These are phyloP conservation scores for Chaetomium tenue DNA, from an alignment of 495 filamentous ascomycete species.

Conservation along the genomic window DNA sequence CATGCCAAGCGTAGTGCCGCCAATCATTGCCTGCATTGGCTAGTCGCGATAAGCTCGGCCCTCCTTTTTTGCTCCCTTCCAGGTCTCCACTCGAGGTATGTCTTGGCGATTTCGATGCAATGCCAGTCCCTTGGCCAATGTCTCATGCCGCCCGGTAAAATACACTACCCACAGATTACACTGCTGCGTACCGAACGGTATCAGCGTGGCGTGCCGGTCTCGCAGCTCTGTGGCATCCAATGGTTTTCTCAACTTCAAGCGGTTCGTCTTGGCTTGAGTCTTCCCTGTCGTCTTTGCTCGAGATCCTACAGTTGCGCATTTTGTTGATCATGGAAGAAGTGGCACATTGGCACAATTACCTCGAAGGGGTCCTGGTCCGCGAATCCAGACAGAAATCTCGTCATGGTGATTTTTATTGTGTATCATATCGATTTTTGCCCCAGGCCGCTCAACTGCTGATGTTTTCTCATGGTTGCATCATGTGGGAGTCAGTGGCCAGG, in stretches of 20 bases:
- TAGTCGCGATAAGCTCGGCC: slow-evolving; percentile 29
- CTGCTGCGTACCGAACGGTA: too few species aligned
- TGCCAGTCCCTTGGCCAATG: slow-evolving; percentile 26
- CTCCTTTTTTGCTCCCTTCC: slow-evolving; percentile 16
- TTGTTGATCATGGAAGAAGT: too few species aligned
- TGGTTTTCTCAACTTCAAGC: too few species aligned
- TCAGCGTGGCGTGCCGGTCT: too few species aligned
- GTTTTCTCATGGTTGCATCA: slow-evolving; percentile 8
- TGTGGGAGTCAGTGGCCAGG: neutral
- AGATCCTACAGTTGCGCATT: too few species aligned
- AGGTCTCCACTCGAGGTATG: neutral
- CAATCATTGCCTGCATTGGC: slow-evolving; percentile 20
- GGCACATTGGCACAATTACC: too few species aligned
- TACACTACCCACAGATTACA: too few species aligned
- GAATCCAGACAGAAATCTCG: too few species aligned
- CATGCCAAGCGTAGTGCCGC: neutral
- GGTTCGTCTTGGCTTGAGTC: too few species aligned
- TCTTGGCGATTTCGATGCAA: slow-evolving; percentile 31
- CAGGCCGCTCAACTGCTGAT: neutral
- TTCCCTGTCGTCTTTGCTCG: too few species aligned
- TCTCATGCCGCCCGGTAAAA: neutral
- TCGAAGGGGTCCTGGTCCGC: too few species aligned
- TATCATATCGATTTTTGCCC: neutral
- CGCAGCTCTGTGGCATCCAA: too few species aligned
- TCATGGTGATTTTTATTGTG: neutral